Evolutionary conservation across 345 rosid species (phyloP), one percentile per base, ranked within the genome.

Genomic region (Populus tremula): DNA sequence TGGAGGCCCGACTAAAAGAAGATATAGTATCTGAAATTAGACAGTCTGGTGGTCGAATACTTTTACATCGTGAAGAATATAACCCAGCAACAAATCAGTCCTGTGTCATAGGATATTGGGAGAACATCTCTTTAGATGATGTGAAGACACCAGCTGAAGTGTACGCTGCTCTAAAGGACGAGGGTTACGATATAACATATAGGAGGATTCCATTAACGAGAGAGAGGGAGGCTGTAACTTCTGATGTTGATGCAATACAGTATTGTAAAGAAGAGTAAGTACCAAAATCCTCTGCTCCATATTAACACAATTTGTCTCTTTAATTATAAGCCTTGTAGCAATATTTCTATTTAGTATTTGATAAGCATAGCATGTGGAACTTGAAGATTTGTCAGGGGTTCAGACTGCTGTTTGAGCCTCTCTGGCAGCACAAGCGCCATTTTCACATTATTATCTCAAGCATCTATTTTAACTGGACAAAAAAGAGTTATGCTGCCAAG

Each of bases 91-190:
- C 91, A 82, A 88, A 95, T 81, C 86, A 87, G 78, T 90, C 96
- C 69, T 89, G 87, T 82, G 93, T 95, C 74, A 84, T 88, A 72
- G 99, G 99, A 75, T 95, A 92, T 80, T 93, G 98, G 99, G 98
- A 92, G 84, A 91, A 91, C 84, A 92, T 96, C 67, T 87, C 86
- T 75, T 86, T 88, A 54, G 97, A 92, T 61, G 88, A 89, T 80
- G 94, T 96, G 82, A 93, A 90, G 86, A 90, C 98, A 75, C 93
- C 98, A 75, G 91, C 96, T 27, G 99, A 96, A 88, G 94, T 93
- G 18, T 93, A 96, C 78, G 85, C 92, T 78, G 89, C 91, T 77
- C 81, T 96, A 54, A 84, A 85, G 80, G 91, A 84, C 25, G 94
- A 91, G 77, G 90, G 91, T 29, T 93, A 90, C 85, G 89, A 87